Base-by-base conservation (phyloP, 139 green algal species). In the Coccomyxa sp. region DNA sequence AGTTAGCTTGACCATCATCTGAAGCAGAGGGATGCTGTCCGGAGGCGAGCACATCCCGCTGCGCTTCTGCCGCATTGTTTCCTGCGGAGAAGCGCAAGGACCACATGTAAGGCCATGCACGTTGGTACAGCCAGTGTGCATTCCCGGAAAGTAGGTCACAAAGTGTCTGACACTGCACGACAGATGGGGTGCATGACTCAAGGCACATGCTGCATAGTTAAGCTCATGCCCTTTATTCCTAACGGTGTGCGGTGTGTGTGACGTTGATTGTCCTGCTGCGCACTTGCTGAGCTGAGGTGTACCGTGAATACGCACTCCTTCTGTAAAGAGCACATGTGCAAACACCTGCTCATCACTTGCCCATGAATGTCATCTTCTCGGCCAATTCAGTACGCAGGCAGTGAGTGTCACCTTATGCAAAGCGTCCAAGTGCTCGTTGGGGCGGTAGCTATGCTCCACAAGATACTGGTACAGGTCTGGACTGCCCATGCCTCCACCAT, bases 21-120 rank as follows among this genome's bases (percentile, higher is more conserved):
- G 72, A 37, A 76, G 72, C 10, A 76, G 36, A 35, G 72, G 18
- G 22, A 76, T 76, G 72, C 72, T 76, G 9, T 76, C 72, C 12
- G 37, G 72, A 36, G 72, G 72, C 0, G 72, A 76, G 36, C 18
- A 31, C 72, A 76, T 76, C 24, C 38, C 38, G 1, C 16, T 7
- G 24, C 39, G 38, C 6, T 22, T n/a, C 0, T 68, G 37, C 72
- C 58, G 27, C 72, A 76, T 31, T 37, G 72, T 64, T n/a, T 29
- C 72, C 72, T 76, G 38, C n/a, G n/a, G n/a, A n/a, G n/a, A n/a
- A n/a, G n/a, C n/a, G n/a, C n/a, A n/a, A n/a, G 5, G 18, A 64
- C 27, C 18, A 18, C 50, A 64, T 3, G 50, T 22, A 64, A 64
- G 2, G 27, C 50, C 50, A 64, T 7, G 44, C 50, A 31, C 27